Evolutionary conservation across 306 rosid genomes (phyloP).

Genomic region (Malus sieversii): DNA sequence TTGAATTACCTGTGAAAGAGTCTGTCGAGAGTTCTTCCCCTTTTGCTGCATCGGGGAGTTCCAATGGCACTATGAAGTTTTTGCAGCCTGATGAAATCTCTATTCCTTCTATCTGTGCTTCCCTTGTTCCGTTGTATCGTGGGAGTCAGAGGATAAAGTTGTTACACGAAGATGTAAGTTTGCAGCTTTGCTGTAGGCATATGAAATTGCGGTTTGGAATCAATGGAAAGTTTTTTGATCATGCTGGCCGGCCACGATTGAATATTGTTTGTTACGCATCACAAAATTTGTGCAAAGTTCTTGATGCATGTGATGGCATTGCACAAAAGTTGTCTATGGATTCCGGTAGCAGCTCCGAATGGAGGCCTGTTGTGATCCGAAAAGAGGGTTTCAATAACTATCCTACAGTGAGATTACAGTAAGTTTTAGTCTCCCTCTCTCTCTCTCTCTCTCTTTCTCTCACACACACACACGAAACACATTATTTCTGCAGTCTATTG

Average conservation of each 20-base stretch:
- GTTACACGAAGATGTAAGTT: slow-evolving; percentile 47
- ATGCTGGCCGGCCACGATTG: slow-evolving; percentile 64
- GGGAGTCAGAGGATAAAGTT: slow-evolving; percentile 70
- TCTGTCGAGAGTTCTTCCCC: slow-evolving; percentile 31
- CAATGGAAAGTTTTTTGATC: slow-evolving; percentile 56
- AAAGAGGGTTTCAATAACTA: slow-evolving; percentile 61
- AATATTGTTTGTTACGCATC: slow-evolving; percentile 62
- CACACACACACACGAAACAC: background rate
- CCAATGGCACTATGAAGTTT: slow-evolving; percentile 26
- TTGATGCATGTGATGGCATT: slow-evolving; percentile 62
- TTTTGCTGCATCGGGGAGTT: slow-evolving; percentile 22
- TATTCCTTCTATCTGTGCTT: slow-evolving; percentile 49
- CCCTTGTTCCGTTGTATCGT: slow-evolving; percentile 33
- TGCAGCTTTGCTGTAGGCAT: slow-evolving; percentile 54
- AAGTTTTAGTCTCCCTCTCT: slow-evolving; percentile 32
- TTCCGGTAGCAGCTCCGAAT: slow-evolving; percentile 63
- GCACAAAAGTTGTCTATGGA: slow-evolving; percentile 46
- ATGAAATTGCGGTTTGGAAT: slow-evolving; percentile 87
- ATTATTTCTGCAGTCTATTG: background rate
- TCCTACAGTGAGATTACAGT: slow-evolving; percentile 85
- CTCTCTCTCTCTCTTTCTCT: background rate
- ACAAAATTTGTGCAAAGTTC: slow-evolving; percentile 59
- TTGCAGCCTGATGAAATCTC: slow-evolving; percentile 48
- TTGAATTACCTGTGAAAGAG: slow-evolving; percentile 30
- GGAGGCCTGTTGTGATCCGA: slow-evolving; percentile 70